phyloP scores from a whole-genome alignment of 2,329 filamentous ascomycete species.

The Hymenotorrendiella dingleyae region DNA sequence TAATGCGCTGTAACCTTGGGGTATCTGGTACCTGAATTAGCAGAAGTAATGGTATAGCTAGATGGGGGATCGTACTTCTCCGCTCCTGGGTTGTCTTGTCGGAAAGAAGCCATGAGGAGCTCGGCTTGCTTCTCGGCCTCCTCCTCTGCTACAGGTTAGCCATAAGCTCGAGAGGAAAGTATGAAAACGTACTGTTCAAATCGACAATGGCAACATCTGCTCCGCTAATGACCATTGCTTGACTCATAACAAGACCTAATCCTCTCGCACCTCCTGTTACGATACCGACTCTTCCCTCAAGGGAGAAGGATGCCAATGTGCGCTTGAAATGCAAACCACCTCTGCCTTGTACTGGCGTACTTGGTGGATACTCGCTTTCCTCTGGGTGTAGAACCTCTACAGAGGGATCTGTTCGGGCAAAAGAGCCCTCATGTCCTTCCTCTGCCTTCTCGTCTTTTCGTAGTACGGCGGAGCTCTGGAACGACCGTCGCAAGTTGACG shows the following conservation, averaged over 20 bases:
- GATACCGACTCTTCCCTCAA: constrained; percentile 76
- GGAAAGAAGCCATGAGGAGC: constrained; percentile 69
- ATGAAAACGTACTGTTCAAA: constrained; percentile 67
- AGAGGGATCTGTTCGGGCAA: constrained; percentile 73
- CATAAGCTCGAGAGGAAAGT: constrained; percentile 11
- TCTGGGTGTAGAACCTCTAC: constrained; percentile 75
- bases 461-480: constrained; percentile 18
- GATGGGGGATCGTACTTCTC: constrained; percentile 45
- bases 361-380: constrained; percentile 66
- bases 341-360: constrained; percentile 64
- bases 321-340: constrained; percentile 79
- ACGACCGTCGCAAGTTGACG: constrained; percentile 12
- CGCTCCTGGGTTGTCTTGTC: constrained; percentile 70
- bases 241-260: constrained; percentile 85
- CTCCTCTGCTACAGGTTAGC: constrained; percentile 64
- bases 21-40: constrained; percentile 38
- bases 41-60: neutral
- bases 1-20: constrained; percentile 88
- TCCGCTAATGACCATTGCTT: constrained; percentile 82
- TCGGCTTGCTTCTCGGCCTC: constrained; percentile 75
- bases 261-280: constrained; percentile 90
- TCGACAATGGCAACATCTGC: constrained; percentile 89
- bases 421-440: constrained; percentile 32
- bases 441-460: constrained; percentile 22
- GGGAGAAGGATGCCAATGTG: constrained; percentile 78